Evolutionary conservation across 2,329 filamentous ascomycete genomes (phyloP), one percentile per base, ranked within the genome.

Genomic region (Pochonia chlamydosporia): DNA sequence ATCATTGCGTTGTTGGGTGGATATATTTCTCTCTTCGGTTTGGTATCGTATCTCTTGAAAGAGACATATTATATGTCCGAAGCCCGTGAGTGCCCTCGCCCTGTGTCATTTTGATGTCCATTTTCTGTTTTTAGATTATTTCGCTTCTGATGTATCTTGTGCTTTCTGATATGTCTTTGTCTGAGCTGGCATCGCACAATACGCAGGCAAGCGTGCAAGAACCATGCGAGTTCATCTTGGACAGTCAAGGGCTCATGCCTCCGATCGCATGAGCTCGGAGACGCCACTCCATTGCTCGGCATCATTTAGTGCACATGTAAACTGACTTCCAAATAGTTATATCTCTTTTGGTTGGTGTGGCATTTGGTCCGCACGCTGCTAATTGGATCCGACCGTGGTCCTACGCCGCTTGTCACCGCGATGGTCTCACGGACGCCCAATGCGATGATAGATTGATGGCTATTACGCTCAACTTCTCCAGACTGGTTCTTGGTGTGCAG

Each of bases 51-150:
- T 61, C 76, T 96, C 16, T 76, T 88, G 61, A 96, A 96, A 62
- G 91, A 96, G 69, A 85, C 82, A 49, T 92, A 88, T 62, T 96
- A 96, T 63, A 76, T 96, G 1, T 95, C 89, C 1, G 91, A 96
- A 76, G 88, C 91, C 45, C 72, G 89, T 92, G 72, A 63, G 86
- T 80, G 9, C 16, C 2, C 28, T 11, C 7, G 23, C 30, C 5
- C 6, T 31, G 10, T 31, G 4, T 31, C 30, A 6, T 31, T 31
- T 13, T 6, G 26, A 9, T 31, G 13, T 31, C 30, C 4, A 9
- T 14, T 14, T 14, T 14, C 30, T 31, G n/a, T n/a, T n/a, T n/a
- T n/a, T n/a, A n/a, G n/a, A n/a, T n/a, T n/a, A n/a, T n/a, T n/a
- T n/a, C n/a, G n/a, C n/a, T n/a, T n/a, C n/a, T n/a, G n/a, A n/a